phyloP scores from a whole-genome alignment of 1,139 yeast genomes.

The Magnusiomyces tetraspermus region DNA sequence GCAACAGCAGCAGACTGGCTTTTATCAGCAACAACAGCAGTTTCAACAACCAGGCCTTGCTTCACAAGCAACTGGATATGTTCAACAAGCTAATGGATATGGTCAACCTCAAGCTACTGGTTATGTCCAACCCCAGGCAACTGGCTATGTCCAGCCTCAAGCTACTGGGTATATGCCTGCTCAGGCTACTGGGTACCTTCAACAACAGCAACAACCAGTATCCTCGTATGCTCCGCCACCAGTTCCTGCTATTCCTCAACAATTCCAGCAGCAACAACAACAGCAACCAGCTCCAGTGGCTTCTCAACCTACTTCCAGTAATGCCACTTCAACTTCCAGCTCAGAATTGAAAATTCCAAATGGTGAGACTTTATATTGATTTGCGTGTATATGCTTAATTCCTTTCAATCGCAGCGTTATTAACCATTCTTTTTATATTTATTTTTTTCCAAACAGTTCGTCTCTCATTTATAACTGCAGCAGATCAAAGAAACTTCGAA shows the following conservation, averaged over 20 bases:
- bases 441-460: constrained; percentile 38
- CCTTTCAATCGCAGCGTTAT: constrained; percentile 13
- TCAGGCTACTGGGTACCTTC: constrained; percentile 15
- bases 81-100: constrained; percentile 16
- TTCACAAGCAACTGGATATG: constrained; percentile 16
- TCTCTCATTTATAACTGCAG: constrained; percentile 72
- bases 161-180: constrained; percentile 12
- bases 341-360: constrained; percentile 23
- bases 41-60: constrained; percentile 16
- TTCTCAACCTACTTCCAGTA: constrained; percentile 11
- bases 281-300: constrained; percentile 12
- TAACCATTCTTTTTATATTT: background rate
- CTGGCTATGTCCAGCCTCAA: constrained; percentile 8
- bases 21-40: constrained; percentile 16
- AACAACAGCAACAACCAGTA: constrained; percentile 9
- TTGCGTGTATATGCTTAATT: too few species aligned
- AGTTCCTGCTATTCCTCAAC: constrained; percentile 13
- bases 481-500: constrained; percentile 80
- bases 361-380: constrained; percentile 32
- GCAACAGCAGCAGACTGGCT: constrained; percentile 9
- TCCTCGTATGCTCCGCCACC: constrained; percentile 12
- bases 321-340: constrained; percentile 26
- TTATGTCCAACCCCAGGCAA: constrained; percentile 14
- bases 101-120: constrained; percentile 18
- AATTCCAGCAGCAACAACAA: constrained; percentile 9